Percentiles rank a stretch among this genome's conserved stretches.
Conservation (phyloP, 352 stramenopile species). For the Pythium pectinolyticum region DNA sequence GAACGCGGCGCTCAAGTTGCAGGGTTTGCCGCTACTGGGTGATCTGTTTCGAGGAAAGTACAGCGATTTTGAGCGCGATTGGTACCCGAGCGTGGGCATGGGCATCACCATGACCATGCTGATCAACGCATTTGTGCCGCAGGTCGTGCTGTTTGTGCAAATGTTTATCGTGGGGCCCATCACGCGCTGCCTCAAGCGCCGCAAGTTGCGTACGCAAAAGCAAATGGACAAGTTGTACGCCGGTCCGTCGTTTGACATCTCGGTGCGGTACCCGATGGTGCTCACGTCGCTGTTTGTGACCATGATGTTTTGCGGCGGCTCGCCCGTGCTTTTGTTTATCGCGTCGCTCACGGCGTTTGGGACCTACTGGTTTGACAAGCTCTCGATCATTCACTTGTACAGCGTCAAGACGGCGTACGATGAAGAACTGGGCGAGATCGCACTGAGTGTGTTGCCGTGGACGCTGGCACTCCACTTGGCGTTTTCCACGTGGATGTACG, state of each 20-base stretch:
- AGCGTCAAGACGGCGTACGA: constrained; percentile 82
- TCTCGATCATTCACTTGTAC: constrained; percentile 73
- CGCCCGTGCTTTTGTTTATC: constrained; percentile 78
- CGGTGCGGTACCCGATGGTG: constrained; percentile 78
- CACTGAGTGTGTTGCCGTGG: constrained; percentile 62
- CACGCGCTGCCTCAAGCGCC: constrained; percentile 36
- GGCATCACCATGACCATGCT: constrained; percentile 87
- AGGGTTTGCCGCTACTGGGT: constrained; percentile 39
- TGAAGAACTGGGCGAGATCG: constrained; percentile 65
- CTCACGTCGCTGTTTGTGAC: constrained; percentile 87
- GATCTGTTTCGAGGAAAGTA: constrained; percentile 81
- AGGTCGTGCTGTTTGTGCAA: constrained; percentile 57
- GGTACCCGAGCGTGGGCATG: constrained; percentile 87
- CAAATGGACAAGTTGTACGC: constrained; percentile 82
- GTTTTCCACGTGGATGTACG: constrained; percentile 86
- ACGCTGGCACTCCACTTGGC: constrained; percentile 64
- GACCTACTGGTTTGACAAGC: constrained; percentile 84
- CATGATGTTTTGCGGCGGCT: constrained; percentile 78
- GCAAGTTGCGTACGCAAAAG: constrained; percentile 61
- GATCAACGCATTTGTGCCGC: constrained; percentile 75
- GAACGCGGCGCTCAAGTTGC: constrained; percentile 57
- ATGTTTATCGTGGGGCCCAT: constrained; percentile 62
- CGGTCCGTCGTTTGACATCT: constrained; percentile 70
- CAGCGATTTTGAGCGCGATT: constrained; percentile 80
- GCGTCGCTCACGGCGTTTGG: constrained; percentile 53